A percentile compares a stretch with the other conserved stretches of the same genome.
Conservation (phyloP, 139 green algal species). For the Chlamydomonas asymmetrica region DNA sequence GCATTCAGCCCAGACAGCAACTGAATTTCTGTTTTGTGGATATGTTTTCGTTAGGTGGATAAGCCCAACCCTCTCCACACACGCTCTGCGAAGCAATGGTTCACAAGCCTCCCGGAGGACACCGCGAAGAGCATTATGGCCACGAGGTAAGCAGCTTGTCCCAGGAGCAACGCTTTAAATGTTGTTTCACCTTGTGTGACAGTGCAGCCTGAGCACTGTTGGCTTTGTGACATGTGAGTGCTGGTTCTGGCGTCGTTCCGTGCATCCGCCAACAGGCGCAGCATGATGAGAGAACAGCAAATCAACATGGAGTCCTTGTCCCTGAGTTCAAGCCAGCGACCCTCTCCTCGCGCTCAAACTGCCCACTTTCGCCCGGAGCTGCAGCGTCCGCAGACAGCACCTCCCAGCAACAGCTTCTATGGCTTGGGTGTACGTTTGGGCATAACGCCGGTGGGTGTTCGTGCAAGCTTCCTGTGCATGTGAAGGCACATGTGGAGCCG, state of each 20-base stretch:
- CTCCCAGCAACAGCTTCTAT: too few species aligned
- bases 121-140: constrained; percentile 39
- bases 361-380: too few species aligned
- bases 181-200: not conserved
- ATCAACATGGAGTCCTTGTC: too few species aligned
- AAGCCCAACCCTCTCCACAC: constrained; percentile 25
- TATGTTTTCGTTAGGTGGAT: constrained; percentile 24
- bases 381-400: too few species aligned
- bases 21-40: not conserved
- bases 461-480: too few species aligned
- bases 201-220: not conserved
- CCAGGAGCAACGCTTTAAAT: not conserved
- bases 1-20: not conserved
- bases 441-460: too few species aligned
- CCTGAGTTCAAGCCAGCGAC: too few species aligned
- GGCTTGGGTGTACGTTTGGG: too few species aligned
- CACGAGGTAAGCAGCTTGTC: constrained; percentile 12
- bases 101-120: constrained; percentile 42
- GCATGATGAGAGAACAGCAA: constrained; percentile 21
- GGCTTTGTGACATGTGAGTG: not conserved
- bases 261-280: constrained; percentile 5
- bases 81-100: constrained; percentile 40
- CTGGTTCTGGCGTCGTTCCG: not conserved
- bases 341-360: too few species aligned
- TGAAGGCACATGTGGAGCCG: too few species aligned